Conservation (phyloP, 352 stramenopile genomes). For the Pythium aristosporum region DNA sequence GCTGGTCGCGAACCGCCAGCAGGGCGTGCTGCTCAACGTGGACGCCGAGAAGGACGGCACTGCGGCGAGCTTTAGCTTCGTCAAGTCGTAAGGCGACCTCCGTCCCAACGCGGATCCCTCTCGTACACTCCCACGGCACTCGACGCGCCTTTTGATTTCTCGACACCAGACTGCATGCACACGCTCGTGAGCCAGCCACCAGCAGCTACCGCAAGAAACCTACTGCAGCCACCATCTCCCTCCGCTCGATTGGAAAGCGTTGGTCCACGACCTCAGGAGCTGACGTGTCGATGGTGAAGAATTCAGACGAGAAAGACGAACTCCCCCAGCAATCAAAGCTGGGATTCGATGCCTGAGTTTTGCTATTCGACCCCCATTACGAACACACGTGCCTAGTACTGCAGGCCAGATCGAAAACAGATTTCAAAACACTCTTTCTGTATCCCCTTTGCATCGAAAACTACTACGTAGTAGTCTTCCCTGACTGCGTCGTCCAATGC, state of each 20-base stretch:
- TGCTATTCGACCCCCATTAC: not conserved
- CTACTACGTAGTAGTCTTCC: no score
- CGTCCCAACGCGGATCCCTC: not conserved
- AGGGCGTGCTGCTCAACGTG: slow-evolving; percentile 33
- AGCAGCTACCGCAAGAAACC: not conserved
- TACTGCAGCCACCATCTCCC: not conserved
- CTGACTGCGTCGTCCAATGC: no score
- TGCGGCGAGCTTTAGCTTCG: slow-evolving; percentile 26
- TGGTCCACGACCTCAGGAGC: not conserved
- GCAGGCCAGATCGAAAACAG: not conserved
- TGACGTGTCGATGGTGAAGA: not conserved
- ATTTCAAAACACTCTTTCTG: no score
- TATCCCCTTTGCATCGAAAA: no score
- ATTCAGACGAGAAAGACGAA: no score
- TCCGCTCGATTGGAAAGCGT: slow-evolving; percentile 27
- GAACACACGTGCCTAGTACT: not conserved
- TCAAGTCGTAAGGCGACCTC: slow-evolving; percentile 26
- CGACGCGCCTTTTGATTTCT: not conserved
- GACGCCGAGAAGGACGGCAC: slow-evolving; percentile 23
- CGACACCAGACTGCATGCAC: not conserved
- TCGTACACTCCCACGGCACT: not conserved
- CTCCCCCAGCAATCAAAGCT: not conserved
- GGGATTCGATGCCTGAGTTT: no score
- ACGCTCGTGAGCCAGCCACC: not conserved
- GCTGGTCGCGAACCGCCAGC: slow-evolving; percentile 36